phyloP scores from a whole-genome alignment of 2,329 filamentous ascomycete species.

The Penicillium oxalicum region DNA sequence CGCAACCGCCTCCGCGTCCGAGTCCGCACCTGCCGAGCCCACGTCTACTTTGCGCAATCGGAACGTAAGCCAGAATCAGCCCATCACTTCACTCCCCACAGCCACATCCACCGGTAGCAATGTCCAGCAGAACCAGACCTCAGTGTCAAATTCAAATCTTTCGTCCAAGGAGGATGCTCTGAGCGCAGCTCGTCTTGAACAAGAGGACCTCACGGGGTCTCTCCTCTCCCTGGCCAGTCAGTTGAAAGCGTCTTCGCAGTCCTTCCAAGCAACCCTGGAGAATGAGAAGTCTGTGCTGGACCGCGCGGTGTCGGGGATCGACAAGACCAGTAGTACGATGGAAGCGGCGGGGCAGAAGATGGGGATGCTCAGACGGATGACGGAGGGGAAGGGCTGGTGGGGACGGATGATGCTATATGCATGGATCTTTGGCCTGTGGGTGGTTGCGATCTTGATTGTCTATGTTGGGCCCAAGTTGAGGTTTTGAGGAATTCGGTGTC shows the following conservation, averaged over 20 bases:
- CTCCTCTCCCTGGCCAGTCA: constrained; percentile 74
- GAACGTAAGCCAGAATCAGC: constrained; percentile 11
- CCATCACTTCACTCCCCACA: constrained; percentile 7
- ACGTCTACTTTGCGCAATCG: constrained; percentile 24
- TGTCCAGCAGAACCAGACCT: too few species aligned
- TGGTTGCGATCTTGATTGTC: constrained; percentile 71
- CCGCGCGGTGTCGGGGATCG: constrained; percentile 67
- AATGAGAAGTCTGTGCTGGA: constrained; percentile 66
- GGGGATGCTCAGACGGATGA: constrained; percentile 70
- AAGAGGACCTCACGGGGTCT: constrained; percentile 73
- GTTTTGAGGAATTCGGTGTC: constrained; percentile 48
- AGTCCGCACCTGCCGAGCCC: constrained; percentile 3
- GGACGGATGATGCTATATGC: constrained; percentile 76
- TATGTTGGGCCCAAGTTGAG: constrained; percentile 83
- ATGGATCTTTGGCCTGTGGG: constrained; percentile 75
- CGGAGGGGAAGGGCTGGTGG: constrained; percentile 83
- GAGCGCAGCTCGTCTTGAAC: constrained; percentile 70
- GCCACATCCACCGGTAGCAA: constrained; percentile 10
- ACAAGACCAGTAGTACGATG: constrained; percentile 69
- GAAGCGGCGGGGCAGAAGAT: constrained; percentile 70
- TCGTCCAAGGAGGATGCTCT: constrained; percentile 63
- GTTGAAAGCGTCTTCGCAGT: constrained; percentile 67
- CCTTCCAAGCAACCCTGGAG: constrained; percentile 67
- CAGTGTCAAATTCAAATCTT: constrained; percentile 11
- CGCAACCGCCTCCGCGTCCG: constrained; percentile 11